A percentile compares a stretch with the other conserved stretches of the same genome.
Evolutionary conservation across 164 flowering plant genomes (phyloP).

Genomic region (Dillenia turbinata): DNA sequence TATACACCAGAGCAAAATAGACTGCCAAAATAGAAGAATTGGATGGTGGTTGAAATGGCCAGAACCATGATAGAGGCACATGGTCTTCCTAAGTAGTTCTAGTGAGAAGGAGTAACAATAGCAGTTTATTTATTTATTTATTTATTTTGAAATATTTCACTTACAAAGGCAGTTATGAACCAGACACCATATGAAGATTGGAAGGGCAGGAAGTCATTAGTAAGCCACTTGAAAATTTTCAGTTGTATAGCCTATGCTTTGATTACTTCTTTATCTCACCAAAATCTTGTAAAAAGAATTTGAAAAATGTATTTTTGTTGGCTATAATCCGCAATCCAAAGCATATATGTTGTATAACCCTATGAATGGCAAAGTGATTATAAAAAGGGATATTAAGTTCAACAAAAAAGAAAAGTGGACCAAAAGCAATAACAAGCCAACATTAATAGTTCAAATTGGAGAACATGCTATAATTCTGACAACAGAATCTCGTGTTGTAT

Average conservation of each 20-base stretch:
- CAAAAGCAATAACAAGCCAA: too few relatives aligned
- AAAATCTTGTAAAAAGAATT: background rate
- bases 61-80: constrained; percentile 2
- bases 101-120: constrained; percentile 4
- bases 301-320: constrained; percentile 1
- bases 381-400: background rate
- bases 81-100: background rate
- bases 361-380: background rate
- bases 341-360: constrained; percentile 2
- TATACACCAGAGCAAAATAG: background rate
- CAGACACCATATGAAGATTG: constrained; percentile 1
- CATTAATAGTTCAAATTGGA: too few relatives aligned
- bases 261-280: background rate
- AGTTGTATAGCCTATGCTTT: background rate
- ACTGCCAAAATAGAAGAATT: background rate
- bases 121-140: too few relatives aligned
- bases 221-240: background rate
- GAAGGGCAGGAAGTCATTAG: background rate
- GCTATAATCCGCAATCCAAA: background rate
- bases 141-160: too few relatives aligned
- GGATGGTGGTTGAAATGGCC: background rate
- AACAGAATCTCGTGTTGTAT: too few relatives aligned
- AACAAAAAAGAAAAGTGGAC: background rate
- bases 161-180: background rate
- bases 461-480: too few relatives aligned